A percentile compares a stretch with the other conserved stretches of the same genome.
Conservation (phyloP, 139 green algal genomes). For the Chlorella vulgaris region DNA sequence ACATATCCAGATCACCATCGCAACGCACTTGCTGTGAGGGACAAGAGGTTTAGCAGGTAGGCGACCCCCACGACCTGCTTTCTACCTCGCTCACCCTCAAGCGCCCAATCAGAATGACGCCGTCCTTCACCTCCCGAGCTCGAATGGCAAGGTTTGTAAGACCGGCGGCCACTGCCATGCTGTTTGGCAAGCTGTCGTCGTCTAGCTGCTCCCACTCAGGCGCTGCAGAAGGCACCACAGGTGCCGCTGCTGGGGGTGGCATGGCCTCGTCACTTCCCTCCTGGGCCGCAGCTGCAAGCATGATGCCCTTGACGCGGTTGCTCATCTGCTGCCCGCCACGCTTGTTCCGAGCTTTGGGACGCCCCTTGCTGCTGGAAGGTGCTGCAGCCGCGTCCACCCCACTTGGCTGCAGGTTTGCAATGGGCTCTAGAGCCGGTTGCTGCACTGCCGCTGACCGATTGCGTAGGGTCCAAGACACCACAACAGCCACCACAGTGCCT, state of each 20-base stretch:
- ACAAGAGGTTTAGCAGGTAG: too few relatives aligned
- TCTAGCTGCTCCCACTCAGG: not conserved
- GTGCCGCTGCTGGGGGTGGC: not conserved
- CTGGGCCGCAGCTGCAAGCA: not conserved
- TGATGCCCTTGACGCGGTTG: constrained; percentile 5
- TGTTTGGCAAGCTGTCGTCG: not conserved
- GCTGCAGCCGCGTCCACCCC: too few relatives aligned
- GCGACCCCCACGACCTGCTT: too few relatives aligned
- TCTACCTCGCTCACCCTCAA: constrained; percentile 29
- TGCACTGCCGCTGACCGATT: too few relatives aligned
- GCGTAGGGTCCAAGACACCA: constrained; percentile 4
- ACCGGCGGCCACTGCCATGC: not conserved
- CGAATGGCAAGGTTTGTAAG: not conserved
- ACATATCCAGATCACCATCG: too few relatives aligned
- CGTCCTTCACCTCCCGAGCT: constrained; percentile 1
- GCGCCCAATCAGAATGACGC: constrained; percentile 23
- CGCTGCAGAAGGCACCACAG: not conserved
- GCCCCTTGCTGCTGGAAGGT: not conserved
- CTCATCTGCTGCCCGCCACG: constrained; percentile 14
- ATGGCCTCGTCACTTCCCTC: not conserved
- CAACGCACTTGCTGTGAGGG: not conserved
- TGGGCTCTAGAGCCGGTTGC: constrained; percentile 16
- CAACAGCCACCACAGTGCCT: not conserved
- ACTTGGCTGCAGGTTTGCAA: too few relatives aligned
- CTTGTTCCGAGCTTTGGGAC: not conserved